A percentile compares a stretch with the other conserved stretches of the same genome.
phyloP scores from a whole-genome alignment of 2,329 filamentous ascomycete genomes.

The Pseudogymnoascus verrucosus region DNA sequence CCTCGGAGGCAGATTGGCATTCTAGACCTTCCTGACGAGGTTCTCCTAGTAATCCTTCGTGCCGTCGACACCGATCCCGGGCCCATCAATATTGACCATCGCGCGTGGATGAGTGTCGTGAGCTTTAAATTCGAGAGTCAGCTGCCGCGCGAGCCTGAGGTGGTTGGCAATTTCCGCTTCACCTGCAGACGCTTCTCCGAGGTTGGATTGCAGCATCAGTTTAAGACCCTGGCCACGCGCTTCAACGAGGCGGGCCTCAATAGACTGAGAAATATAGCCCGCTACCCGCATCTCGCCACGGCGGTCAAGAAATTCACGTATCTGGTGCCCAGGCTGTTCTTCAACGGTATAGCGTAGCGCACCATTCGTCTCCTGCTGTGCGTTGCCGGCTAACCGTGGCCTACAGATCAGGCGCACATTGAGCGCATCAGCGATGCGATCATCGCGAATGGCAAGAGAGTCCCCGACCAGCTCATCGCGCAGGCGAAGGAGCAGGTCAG shows the following conservation, averaged over 20 bases:
- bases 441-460: neutral
- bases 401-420: slow-evolving; percentile 8
- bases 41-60: slow-evolving; percentile 6
- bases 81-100: slow-evolving; percentile 4
- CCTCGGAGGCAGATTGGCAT: slow-evolving; percentile 5
- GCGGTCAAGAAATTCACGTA: slow-evolving; percentile 54
- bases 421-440: slow-evolving; percentile 8
- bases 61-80: slow-evolving; percentile 4
- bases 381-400: neutral
- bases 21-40: slow-evolving; percentile 5
- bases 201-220: slow-evolving; percentile 42
- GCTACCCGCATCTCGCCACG: slow-evolving; percentile 39
- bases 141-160: slow-evolving; percentile 1
- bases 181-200: slow-evolving; percentile 42
- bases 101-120: slow-evolving; percentile 7
- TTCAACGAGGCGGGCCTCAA: slow-evolving; percentile 42
- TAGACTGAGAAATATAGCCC: slow-evolving; percentile 40
- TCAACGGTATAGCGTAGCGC: slow-evolving; percentile 34
- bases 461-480: slow-evolving; percentile 11
- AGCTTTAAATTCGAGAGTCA: slow-evolving; percentile 4
- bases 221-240: slow-evolving; percentile 39
- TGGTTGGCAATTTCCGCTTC: slow-evolving; percentile 32
- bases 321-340: slow-evolving; percentile 50
- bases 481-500: slow-evolving; percentile 20
- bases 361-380: neutral